Evolutionary conservation across 2,329 filamentous ascomycete genomes (phyloP), one percentile per base, ranked within the genome.

Genomic region (Botrytis sinoallii): DNA sequence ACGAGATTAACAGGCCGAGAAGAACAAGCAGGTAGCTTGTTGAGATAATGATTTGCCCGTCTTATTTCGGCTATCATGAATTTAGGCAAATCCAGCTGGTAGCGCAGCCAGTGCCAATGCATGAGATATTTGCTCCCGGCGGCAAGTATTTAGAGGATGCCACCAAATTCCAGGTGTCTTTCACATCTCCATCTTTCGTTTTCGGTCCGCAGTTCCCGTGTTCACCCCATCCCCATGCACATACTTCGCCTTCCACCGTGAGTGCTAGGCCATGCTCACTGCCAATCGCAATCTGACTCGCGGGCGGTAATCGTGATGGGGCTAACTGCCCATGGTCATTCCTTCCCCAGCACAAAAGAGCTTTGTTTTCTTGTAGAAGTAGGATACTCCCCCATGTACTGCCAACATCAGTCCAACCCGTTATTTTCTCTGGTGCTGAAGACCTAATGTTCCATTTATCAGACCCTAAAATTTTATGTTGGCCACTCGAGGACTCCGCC

Each of bases 221-320:
- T 83, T 98, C 95, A 2, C 94, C 95, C 96, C 96, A 99, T 32
- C 96, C 96, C 94, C 95, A 98, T 1, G 93, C 89, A 67, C 97
- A 83, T 1, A 97, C 89, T 69, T 91, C 88, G 1, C 89, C 89
- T 32, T 87, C 85, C 16, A 83, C 83, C 0, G 92, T 90, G 40
- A 95, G 82, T 14, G 90, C 93, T 75, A 98, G 83, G n/a, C 89
- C 90, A 82, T 99, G 96, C 82, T 98, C 96, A 80, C 95, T 98
- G 0, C 96, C 96, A 64, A 92, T 88, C 4, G 93, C 92, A n/a
- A 98, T 87, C 38, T 85, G 84, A 16, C 84, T 83, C 5, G 94
- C 79, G 1, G 81, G 79, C 0, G 91, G 90, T 1, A 97, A 81
- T 38, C 85, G 84, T 2, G 83, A 80, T 1, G 93, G 92, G 35